Evolutionary conservation across 2,329 filamentous ascomycete species (phyloP), one percentile per base, ranked within the genome.

Genomic region (Fusarium virguliforme): DNA sequence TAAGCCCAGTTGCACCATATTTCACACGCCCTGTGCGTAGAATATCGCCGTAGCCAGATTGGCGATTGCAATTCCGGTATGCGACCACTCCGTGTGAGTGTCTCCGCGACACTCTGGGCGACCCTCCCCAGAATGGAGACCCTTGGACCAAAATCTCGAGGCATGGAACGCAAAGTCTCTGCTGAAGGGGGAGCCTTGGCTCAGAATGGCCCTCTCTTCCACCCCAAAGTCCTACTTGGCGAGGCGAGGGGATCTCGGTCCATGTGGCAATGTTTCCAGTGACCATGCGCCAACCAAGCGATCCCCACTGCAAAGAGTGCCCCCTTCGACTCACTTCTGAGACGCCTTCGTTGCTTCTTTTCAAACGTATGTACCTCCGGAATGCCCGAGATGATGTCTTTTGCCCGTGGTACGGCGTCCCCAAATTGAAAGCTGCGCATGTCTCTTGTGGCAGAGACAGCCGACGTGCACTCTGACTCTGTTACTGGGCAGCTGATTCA

Each of bases 331-430:
- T 38, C 53, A 13, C 24, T 46, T 48, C 26, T 41, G n/a, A 50
- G 38, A 54, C n/a, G 41, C n/a, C 24, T 32, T 28, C 41, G 9
- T 30, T 68, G 41, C 35, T 68, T 65, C 43, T 64, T 57, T 57
- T n/a, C 37, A 67, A 24, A 28, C 12, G 50, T 12, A 28, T 30
- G 46, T 32, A 50, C 24, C 41, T 55, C 56, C 62, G 58, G 62
- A 55, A 65, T 50, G 58, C 53, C 35, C 58, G 58, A 65, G 32
- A 62, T 62, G 51, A 62, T 30, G 51, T 58, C 58, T 46, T 37
- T 43, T 28, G 35, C 48, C 37, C 35, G 41, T 57, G 18, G 32
- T 22, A 57, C 35, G 58, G 13, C 41, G 48, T 55, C 22, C 18
- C 10, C 32, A 30, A 48, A 13, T 41, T 28, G 35, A 56, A 22